Evolutionary conservation across 805 yeast species (phyloP), one percentile per base, ranked within the genome.

Genomic region (Candida easanensis): DNA sequence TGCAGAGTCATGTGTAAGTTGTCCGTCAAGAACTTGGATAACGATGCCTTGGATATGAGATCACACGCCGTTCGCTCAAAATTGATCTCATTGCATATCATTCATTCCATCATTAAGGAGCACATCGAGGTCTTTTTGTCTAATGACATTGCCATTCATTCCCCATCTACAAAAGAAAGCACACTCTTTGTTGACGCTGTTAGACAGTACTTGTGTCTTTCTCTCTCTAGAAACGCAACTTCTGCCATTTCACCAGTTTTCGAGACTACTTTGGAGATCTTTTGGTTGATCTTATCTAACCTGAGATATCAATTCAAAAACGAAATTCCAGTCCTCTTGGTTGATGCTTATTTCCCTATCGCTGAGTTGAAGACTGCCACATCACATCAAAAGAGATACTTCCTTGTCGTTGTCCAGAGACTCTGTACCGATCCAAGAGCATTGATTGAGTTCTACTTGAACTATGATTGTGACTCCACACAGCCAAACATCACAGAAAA

Each of bases 1-100:
- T 89, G 93, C 65, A 78, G 99, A 60, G 91, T 97, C 2, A 85
- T 93, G 93, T 87, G 97, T 62, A 89, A 88, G 59, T 75, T 93
- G 15, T 86, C 97, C 3, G 85, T 87, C 37, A 93, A 93, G 63
- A 75, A 82, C 21, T 68, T 91, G 45, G 97, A 90, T 46, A 74
- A 80, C 32, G 85, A 82, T 28, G 77, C 80, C 26, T 66, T 88
- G 48, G 95, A 86, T 62, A 82, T 84, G 88, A 78, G 91, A 62
- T 84, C 96, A 3, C 97, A 91, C 58, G 84, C 91, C 2, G 88
- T 93, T 51, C 79, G 99, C 57, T 88, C 97, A 1, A 93, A 93
- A 62, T 69, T 93, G 46, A 71, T 95, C 26, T 87, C 98, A 2
- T 71, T 93, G 53, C 96, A 90, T 59, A 77, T 91, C 41, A 80